Evolutionary conservation across 1,284 basidiomycete genomes (phyloP), one percentile per base, ranked within the genome.

Genomic region (Filobasidium uniguttulatum): DNA sequence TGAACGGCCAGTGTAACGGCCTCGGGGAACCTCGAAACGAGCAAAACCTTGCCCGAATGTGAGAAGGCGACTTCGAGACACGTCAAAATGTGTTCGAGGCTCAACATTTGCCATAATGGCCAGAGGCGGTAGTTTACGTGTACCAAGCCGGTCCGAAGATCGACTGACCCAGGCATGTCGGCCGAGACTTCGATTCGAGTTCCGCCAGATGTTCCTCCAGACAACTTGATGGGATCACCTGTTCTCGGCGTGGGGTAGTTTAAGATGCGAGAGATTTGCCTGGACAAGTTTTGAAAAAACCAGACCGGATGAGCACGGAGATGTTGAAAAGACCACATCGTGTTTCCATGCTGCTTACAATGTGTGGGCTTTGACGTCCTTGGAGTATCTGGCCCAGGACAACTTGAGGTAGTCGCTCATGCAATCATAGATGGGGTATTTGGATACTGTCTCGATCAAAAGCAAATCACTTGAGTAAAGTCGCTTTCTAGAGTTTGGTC

Each of bases 31-130:
- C 85, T 77, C 25, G 87, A 93, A 64, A 83, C 82, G 72, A 97
- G 93, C 38, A 97, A 72, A 49, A 97, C 73, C 25, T 87, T 80
- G 19, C 93, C 91, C 8, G 87, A 88, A 5, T 88, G 88, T n/a
- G 89, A 80, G 31, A 97, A 73, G 0, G 90, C 91, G 59, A 96
- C 83, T 77, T 97, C 91, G 63, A 88, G 88, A 52, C 89, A 84
- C 23, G 85, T 90, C 52, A 97, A 70, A 55, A 97, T 85, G 62
- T 94, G 90, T 65, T 94, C 91, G 52, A 96, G 78, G 60, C 90
- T 90, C 52, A 97, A 70, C 56, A 84, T 85, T 65, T 93, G 87
- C 77, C 97, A 96, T 48, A 97, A 65, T 0, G 91, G 91, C 89
- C 90, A 97, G 79, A 94, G 87, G 44, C 89, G 88, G 64, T 93